A percentile compares a stretch with the other conserved stretches of the same genome.
Conservation (phyloP, 805 yeast genomes). For the Candida yuanshanica region DNA sequence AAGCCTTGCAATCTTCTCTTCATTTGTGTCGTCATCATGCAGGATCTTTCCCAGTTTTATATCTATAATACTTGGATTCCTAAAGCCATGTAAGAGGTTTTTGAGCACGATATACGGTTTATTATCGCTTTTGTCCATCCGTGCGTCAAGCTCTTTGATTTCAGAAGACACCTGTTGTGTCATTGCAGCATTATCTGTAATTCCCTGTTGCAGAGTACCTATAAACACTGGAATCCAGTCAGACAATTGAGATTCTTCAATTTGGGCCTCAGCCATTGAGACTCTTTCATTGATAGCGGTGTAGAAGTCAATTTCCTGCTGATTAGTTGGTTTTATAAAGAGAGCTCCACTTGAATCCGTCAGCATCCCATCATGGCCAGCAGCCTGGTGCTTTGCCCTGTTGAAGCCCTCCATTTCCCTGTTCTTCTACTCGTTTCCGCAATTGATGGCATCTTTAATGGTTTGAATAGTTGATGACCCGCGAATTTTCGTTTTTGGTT, state of each 20-base stretch:
- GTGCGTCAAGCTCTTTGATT: slow-evolving; percentile 7
- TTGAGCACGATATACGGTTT: slow-evolving; percentile 56
- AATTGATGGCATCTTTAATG: no score
- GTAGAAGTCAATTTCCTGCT: slow-evolving; percentile 76
- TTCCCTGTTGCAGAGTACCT: slow-evolving; percentile 53
- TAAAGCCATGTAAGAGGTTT: slow-evolving; percentile 59
- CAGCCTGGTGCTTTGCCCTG: slow-evolving; percentile 59
- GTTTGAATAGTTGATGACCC: no score
- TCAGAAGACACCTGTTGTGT: slow-evolving; percentile 21
- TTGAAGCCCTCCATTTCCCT: slow-evolving; percentile 5
- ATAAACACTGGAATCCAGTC: slow-evolving; percentile 62
- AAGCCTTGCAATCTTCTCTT: slow-evolving; percentile 59
- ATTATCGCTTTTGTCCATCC: slow-evolving; percentile 10
- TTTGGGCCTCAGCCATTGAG: slow-evolving; percentile 22
- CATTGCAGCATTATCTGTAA: slow-evolving; percentile 25
- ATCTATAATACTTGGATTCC: slow-evolving; percentile 70
- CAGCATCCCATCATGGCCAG: slow-evolving; percentile 85
- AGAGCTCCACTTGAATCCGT: slow-evolving; percentile 58
- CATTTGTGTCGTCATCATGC: slow-evolving; percentile 55
- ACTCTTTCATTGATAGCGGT: slow-evolving; percentile 22
- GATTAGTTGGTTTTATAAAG: slow-evolving; percentile 62
- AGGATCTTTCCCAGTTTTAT: slow-evolving; percentile 72
- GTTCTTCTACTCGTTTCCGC: background rate
- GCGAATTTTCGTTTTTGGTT: background rate
- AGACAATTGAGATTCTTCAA: slow-evolving; percentile 28